These are phyloP conservation scores for Myriosclerotinia scirpicola DNA, from an alignment of 2,329 filamentous ascomycete genomes.

Conservation along the genomic window DNA sequence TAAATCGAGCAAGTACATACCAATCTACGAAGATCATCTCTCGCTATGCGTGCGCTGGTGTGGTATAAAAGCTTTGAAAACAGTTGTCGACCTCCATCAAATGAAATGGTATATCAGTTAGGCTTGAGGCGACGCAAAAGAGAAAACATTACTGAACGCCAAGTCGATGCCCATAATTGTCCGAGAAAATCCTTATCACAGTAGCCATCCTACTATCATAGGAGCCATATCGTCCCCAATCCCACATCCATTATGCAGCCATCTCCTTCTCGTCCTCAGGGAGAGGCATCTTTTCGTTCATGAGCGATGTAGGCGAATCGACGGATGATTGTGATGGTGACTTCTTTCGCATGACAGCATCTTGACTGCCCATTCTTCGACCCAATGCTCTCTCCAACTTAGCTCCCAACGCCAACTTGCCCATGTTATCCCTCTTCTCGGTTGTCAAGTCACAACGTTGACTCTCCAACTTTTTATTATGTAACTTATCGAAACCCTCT, in stretches of 20 bases:
- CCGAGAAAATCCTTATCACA: conserved; percentile 13
- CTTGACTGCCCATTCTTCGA: conserved; percentile 68
- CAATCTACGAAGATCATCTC: conserved; percentile 11
- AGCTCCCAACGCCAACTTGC: conserved; percentile 70
- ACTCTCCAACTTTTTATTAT: conserved; percentile 65
- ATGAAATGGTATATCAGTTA: conserved; percentile 22
- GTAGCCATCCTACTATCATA: conserved; percentile 1
- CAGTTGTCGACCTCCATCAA: conserved; percentile 16
- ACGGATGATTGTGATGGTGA: conserved; percentile 12
- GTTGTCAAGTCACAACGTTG: conserved; percentile 66
- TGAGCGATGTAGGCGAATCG: conserved; percentile 4
- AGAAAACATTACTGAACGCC: conserved; percentile 22
- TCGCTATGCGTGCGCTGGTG: conserved; percentile 16
- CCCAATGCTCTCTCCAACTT: conserved; percentile 70
- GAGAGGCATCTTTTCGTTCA: conserved; percentile 10
- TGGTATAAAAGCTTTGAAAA: conserved; percentile 22
- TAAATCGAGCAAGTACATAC: conserved; percentile 13
- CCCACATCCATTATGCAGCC: background rate
- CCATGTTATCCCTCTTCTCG: conserved; percentile 67
- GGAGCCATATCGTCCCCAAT: conserved; percentile 10
- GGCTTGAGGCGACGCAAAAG: conserved; percentile 11
- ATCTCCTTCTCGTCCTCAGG: conserved; percentile 13
- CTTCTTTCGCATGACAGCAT: conserved; percentile 59
- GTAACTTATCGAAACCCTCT: conserved; percentile 64
- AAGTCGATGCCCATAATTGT: conserved; percentile 22